Evolutionary conservation across 257 asterid species (phyloP), one percentile per base, ranked within the genome.

Genomic region (Petunia secreta): DNA sequence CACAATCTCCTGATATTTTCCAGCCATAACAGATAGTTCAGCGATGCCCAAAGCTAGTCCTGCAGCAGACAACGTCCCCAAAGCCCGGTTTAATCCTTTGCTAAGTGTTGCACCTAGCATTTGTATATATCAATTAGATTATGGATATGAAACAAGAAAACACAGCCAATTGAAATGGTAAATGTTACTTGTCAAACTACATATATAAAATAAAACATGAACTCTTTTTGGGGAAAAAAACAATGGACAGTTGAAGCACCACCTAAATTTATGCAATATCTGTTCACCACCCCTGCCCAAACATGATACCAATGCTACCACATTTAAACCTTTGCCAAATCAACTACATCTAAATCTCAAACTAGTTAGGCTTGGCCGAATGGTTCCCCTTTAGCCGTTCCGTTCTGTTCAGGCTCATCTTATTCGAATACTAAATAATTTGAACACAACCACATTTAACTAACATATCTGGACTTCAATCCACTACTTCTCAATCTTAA

Each of bases 1-100:
- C n/a, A 91, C 77, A 69, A 90, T 78, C 89, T 94, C 98, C 82
- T 91, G 95, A 34, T 75, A 81, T 39, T 79, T 44, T 43, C 96
- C 97, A 38, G 95, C 91, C 71, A 77, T 78, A 54, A 81, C 6
- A n/a, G 91, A 86, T 36, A 88, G 52, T 57, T 86, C 83, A 37
- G 91, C 91, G 63, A 86, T 82, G 53, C 85, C 89, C 79, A 88
- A 48, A 62, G 91, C 84, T 15, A 88, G 82, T 25, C 85, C 89
- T 39, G 87, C 91, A 40, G 91, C 91, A 40, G 89, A 88, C 6
- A 88, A 69, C 3, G 91, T 88, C 84, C 91, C 91, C 75, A 86
- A 3, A 1, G 89, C 91, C 38, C 91, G 83, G 81, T 88, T 88
- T 68, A 86, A 82, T 67, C 91, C 91, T 83, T 88, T 88, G 66